phyloP scores from a whole-genome alignment of 2,329 filamentous ascomycete species.

The Pestalotiopsis sp. region DNA sequence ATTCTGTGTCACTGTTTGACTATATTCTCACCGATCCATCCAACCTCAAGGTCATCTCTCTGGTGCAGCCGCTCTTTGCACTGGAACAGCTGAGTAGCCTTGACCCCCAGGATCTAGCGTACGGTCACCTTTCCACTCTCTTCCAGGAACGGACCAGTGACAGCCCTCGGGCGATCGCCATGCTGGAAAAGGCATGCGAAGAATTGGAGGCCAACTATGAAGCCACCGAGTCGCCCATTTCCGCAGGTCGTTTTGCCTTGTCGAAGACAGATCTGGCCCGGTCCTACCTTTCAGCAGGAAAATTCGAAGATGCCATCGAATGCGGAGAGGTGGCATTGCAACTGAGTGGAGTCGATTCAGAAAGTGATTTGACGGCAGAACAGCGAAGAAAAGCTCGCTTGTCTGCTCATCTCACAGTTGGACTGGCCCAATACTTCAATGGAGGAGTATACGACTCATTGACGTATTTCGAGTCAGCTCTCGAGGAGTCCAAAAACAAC shows the following conservation, averaged over 20 bases:
- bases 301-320: slow-evolving; percentile 72
- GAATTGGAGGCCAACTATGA: slow-evolving; percentile 83
- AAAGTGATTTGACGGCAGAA: slow-evolving; percentile 66
- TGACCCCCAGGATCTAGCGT: slow-evolving; percentile 69
- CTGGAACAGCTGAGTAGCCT: slow-evolving; percentile 80
- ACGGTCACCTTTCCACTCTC: slow-evolving; percentile 77
- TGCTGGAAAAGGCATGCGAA: slow-evolving; percentile 68
- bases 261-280: slow-evolving; percentile 87
- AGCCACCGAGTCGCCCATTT: slow-evolving; percentile 72
- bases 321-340: slow-evolving; percentile 81
- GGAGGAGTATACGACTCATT: slow-evolving; percentile 70
- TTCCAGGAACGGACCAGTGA: slow-evolving; percentile 82
- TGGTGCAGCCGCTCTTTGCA: slow-evolving; percentile 88
- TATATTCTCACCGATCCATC: slow-evolving; percentile 65
- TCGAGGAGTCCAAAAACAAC: slow-evolving; percentile 75
- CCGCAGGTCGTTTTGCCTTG: slow-evolving; percentile 77
- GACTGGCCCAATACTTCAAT: slow-evolving; percentile 78
- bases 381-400: slow-evolving; percentile 73
- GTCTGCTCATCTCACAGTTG: slow-evolving; percentile 83
- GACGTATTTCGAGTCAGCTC: slow-evolving; percentile 76
- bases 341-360: slow-evolving; percentile 73
- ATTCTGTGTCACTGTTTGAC: slow-evolving; percentile 81
- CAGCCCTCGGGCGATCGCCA: slow-evolving; percentile 62
- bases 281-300: slow-evolving; percentile 71
- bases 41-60: slow-evolving; percentile 55